phyloP scores from a whole-genome alignment of 2,329 filamentous ascomycete species.

The Albifimbria verrucaria region DNA sequence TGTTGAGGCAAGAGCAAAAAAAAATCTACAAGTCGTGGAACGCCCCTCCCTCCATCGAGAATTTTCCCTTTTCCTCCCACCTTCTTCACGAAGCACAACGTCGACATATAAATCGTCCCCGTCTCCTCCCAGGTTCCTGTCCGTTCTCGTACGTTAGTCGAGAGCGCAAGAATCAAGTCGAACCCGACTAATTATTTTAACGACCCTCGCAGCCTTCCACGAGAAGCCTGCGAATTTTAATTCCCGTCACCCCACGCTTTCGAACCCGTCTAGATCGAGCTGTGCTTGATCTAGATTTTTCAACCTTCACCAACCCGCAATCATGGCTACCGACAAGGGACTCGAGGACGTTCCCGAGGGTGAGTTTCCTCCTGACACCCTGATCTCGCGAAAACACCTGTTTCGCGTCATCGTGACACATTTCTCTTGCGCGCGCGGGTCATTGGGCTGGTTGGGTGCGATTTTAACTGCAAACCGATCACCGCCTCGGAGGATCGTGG shows the following conservation, averaged over 20 bases:
- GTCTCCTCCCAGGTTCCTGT: slow-evolving; percentile 37
- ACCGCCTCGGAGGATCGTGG: neutral
- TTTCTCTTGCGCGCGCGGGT: neutral
- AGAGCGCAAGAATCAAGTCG: slow-evolving; percentile 48
- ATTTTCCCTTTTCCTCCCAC: slow-evolving; percentile 35
- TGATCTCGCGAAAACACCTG: neutral
- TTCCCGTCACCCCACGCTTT: slow-evolving; percentile 36
- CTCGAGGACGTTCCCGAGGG: slow-evolving; percentile 96
- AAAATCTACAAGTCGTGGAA: slow-evolving; percentile 33
- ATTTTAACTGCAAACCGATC: neutral
- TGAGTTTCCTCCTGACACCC: slow-evolving; percentile 48
- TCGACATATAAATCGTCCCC: slow-evolving; percentile 5
- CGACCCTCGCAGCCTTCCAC: slow-evolving; percentile 29
- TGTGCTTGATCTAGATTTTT: slow-evolving; percentile 70
- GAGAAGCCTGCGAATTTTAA: slow-evolving; percentile 33
- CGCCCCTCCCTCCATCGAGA: slow-evolving; percentile 32
- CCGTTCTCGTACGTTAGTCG: slow-evolving; percentile 39
- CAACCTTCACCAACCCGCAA: slow-evolving; percentile 61
- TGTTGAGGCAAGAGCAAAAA: slow-evolving; percentile 27
- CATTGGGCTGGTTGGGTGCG: neutral
- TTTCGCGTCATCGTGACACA: neutral
- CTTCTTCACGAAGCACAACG: slow-evolving; percentile 21
- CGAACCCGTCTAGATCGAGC: slow-evolving; percentile 64
- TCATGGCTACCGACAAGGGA: slow-evolving; percentile 98
- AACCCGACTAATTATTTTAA: slow-evolving; percentile 25